Evolutionary conservation across 768 basidiomycete species (phyloP).

Genomic region (Termitomyces sp.): DNA sequence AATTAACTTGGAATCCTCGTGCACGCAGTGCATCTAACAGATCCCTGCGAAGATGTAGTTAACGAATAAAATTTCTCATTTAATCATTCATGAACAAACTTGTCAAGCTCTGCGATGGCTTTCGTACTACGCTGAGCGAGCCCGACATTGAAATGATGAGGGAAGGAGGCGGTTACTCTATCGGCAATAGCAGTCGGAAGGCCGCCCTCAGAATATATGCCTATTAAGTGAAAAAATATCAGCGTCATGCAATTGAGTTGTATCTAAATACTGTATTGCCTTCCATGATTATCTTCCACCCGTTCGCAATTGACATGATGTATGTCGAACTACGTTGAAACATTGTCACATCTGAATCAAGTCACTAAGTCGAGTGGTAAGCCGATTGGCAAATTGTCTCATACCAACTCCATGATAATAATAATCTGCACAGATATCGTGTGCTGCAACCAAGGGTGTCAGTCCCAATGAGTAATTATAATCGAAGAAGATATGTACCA

Average conservation of each 20-base stretch:
- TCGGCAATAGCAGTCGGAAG: constrained; percentile 48
- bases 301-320: constrained; percentile 13
- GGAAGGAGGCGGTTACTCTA: constrained; percentile 40
- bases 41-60: too few relatives aligned
- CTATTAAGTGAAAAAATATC: too few relatives aligned
- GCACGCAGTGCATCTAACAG: too few relatives aligned
- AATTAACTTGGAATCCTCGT: too few relatives aligned
- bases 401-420: constrained; percentile 37
- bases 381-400: not conserved
- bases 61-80: not conserved
- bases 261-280: constrained; percentile 7
- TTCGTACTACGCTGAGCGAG: constrained; percentile 25
- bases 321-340: constrained; percentile 44
- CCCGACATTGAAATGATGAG: constrained; percentile 26
- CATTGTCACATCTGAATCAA: constrained; percentile 45
- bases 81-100: constrained; percentile 20
- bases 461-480: not conserved
- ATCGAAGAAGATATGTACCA: constrained; percentile 17
- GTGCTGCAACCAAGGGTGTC: constrained; percentile 21
- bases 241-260: not conserved
- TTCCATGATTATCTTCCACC: constrained; percentile 16
- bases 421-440: constrained; percentile 40
- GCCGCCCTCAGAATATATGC: constrained; percentile 26
- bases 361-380: too few relatives aligned
- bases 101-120: constrained; percentile 49